These are phyloP conservation scores for Xylariaceae sp. DNA, from an alignment of 2,329 filamentous ascomycete genomes.

Conservation along the genomic window DNA sequence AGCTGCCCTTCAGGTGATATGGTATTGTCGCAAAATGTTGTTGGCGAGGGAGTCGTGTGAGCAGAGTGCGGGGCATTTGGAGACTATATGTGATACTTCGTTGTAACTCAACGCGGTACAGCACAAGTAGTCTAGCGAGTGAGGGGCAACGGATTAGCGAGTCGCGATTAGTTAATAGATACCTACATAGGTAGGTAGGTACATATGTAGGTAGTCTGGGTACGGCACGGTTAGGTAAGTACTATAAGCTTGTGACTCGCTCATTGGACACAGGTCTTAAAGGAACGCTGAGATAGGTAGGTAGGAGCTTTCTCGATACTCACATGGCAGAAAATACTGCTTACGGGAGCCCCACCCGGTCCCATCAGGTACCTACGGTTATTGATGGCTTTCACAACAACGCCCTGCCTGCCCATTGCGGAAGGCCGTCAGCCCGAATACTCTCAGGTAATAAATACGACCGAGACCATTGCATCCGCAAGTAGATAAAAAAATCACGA, in stretches of 20 bases:
- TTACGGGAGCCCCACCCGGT: slow-evolving; percentile 2
- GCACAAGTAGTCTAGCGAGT: background rate
- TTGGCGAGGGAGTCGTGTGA: slow-evolving; percentile 28
- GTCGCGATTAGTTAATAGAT: slow-evolving; percentile 8
- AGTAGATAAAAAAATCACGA: too few species aligned
- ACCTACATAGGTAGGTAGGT: background rate
- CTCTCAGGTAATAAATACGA: background rate
- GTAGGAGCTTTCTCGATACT: slow-evolving; percentile 6
- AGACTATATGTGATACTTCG: slow-evolving; percentile 7
- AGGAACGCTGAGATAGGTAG: slow-evolving; percentile 5
- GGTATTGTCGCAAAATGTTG: slow-evolving; percentile 15
- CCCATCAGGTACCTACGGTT: slow-evolving; percentile 18
- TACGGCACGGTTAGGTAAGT: too few species aligned
- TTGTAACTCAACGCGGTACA: background rate
- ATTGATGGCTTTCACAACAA: slow-evolving; percentile 19
- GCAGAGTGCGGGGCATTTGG: slow-evolving; percentile 36
- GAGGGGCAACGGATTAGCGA: slow-evolving; percentile 24
- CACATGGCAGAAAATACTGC: slow-evolving; percentile 16
- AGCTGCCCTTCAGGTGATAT: slow-evolving; percentile 3
- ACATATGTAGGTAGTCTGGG: too few species aligned
- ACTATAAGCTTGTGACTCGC: background rate
- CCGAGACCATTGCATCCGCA: too few species aligned
- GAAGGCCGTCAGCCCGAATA: slow-evolving; percentile 15
- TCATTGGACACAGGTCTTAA: slow-evolving; percentile 13
- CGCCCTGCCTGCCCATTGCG: slow-evolving; percentile 27